These are phyloP conservation scores for Staphylotrichum tortipilum DNA, from an alignment of 495 filamentous ascomycete species.

Conservation along the genomic window DNA sequence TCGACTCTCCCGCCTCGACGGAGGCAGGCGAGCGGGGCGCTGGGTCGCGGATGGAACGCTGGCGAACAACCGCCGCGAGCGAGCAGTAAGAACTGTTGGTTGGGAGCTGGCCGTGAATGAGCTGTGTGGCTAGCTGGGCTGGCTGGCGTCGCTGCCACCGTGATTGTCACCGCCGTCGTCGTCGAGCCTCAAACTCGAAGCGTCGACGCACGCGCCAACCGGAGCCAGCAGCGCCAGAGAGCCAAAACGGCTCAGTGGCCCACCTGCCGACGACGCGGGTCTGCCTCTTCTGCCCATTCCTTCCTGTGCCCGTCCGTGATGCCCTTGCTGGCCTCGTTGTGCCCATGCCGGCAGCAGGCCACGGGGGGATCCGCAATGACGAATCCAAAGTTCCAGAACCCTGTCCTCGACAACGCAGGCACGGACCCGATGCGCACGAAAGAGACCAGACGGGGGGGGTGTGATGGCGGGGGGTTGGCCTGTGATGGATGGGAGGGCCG, in stretches of 20 bases:
- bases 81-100: too few species aligned
- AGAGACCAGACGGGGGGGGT: background rate
- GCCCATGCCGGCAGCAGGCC: too few species aligned
- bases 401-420: background rate
- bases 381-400: background rate
- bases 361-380: background rate
- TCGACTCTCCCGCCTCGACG: constrained; percentile 1
- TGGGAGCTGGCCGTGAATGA: too few species aligned
- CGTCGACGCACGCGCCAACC: background rate
- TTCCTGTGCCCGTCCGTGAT: too few species aligned
- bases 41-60: constrained; percentile 5
- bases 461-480: too few species aligned
- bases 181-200: too few species aligned
- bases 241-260: background rate
- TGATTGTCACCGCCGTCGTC: too few species aligned
- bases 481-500: too few species aligned
- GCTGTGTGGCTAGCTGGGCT: too few species aligned
- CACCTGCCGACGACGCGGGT: too few species aligned
- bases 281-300: too few species aligned
- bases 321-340: background rate
- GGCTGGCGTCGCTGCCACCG: too few species aligned
- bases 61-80: background rate
- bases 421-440: background rate
- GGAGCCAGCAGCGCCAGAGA: background rate
- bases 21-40: constrained; percentile 3